A percentile compares a stretch with the other conserved stretches of the same genome.
Conservation (phyloP, 208 protist genomes). For the Histomonas meleagridis region DNA sequence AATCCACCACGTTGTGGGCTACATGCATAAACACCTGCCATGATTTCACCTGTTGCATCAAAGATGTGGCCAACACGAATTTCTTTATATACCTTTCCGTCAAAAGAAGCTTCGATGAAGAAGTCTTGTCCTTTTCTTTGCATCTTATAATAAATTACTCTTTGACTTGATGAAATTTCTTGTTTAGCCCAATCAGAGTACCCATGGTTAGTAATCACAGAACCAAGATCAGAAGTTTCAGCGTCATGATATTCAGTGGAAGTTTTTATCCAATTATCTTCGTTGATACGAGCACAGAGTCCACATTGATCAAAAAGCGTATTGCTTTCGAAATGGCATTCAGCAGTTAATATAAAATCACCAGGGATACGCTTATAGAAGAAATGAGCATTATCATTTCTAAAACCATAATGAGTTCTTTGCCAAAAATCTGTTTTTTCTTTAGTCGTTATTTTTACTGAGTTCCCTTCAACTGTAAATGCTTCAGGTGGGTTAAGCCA, state of each 20-base stretch:
- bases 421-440: neutral
- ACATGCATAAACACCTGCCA: slow-evolving; percentile 33
- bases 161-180: neutral
- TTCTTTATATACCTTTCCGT: neutral
- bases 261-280: neutral
- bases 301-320: neutral
- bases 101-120: neutral
- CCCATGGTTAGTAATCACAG: neutral
- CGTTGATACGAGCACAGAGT: neutral
- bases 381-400: neutral
- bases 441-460: neutral
- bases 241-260: neutral
- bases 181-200: neutral
- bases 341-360: neutral
- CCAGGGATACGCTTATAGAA: neutral
- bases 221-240: neutral
- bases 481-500: neutral
- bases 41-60: neutral
- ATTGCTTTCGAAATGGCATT: neutral
- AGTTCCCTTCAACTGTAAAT: neutral
- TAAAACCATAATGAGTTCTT: neutral
- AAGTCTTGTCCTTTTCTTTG: neutral
- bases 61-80: neutral
- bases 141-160: neutral
- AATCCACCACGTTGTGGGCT: neutral